Conservation (phyloP, 345 rosid genomes). For the Firmiana major region DNA sequence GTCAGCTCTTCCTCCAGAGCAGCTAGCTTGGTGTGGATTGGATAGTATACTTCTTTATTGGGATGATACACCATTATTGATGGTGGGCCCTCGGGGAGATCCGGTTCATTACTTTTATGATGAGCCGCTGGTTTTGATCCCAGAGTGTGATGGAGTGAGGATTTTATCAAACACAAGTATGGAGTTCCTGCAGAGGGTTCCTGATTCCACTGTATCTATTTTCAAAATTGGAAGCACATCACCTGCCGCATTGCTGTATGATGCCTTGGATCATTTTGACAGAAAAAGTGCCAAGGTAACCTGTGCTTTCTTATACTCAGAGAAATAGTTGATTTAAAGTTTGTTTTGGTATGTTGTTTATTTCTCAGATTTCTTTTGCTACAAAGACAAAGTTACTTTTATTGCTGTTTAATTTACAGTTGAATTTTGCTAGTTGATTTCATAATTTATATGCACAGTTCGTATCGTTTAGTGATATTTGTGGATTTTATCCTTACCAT, state of each 20-base stretch:
- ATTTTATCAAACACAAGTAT: slow-evolving; percentile 76
- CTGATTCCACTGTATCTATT: slow-evolving; percentile 89
- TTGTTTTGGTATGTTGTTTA: background rate
- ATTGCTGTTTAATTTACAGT: background rate
- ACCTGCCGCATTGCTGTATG: slow-evolving; percentile 84
- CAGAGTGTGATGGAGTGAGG: slow-evolving; percentile 98
- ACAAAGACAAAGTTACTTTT: background rate
- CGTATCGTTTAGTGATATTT: background rate
- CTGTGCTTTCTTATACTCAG: slow-evolving; percentile 1
- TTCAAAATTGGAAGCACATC: slow-evolving; percentile 97
- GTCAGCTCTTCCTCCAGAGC: slow-evolving; percentile 96
- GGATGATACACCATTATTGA: slow-evolving; percentile 80
- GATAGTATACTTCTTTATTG: slow-evolving; percentile 85
- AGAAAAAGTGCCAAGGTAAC: slow-evolving; percentile 87
- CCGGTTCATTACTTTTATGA: slow-evolving; percentile 79
- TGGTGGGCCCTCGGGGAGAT: slow-evolving; percentile 92
- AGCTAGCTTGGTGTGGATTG: slow-evolving; percentile 98
- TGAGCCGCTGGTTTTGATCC: slow-evolving; percentile 79
- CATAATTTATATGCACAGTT: background rate
- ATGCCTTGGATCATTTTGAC: slow-evolving; percentile 98
- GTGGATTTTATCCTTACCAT: background rate
- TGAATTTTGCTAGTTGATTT: background rate
- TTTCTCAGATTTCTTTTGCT: background rate
- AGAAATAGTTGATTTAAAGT: slow-evolving; percentile 4
- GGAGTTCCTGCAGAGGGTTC: slow-evolving; percentile 93